phyloP scores from a whole-genome alignment of 163 green algal genomes.

The Chloroidium sp. region DNA sequence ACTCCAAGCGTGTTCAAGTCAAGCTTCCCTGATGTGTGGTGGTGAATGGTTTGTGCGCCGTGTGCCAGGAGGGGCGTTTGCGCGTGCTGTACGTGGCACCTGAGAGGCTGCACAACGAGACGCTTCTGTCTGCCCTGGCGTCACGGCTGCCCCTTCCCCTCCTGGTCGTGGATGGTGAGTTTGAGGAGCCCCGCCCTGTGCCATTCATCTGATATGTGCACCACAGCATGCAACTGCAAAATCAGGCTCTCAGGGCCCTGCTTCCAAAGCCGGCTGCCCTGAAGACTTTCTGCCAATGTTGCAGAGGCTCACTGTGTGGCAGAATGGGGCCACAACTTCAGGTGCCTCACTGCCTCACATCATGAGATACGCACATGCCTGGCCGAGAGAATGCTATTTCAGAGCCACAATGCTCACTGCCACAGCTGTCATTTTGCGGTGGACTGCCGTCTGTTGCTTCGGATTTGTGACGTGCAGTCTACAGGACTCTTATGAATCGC shows the following conservation, averaged over 20 bases:
- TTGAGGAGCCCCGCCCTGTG: too few relatives aligned
- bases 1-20: too few relatives aligned
- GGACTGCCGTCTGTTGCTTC: too few relatives aligned
- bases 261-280: too few relatives aligned
- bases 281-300: neutral
- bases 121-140: slow-evolving; percentile 36
- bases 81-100: slow-evolving; percentile 81
- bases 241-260: too few relatives aligned
- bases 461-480: too few relatives aligned
- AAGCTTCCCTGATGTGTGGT: too few relatives aligned
- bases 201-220: too few relatives aligned
- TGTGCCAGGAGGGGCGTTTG: slow-evolving; percentile 16
- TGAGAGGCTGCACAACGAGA: slow-evolving; percentile 51
- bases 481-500: too few relatives aligned
- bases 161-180: slow-evolving; percentile 80
- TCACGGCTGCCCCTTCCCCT: slow-evolving; percentile 20
- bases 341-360: slow-evolving; percentile 21
- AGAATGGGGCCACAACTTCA: slow-evolving; percentile 97
- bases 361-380: neutral
- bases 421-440: too few relatives aligned
- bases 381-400: neutral
- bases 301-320: slow-evolving; percentile 81
- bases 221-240: too few relatives aligned
- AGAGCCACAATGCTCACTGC: neutral
- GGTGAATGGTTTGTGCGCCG: too few relatives aligned